Evolutionary conservation across 2,329 filamentous ascomycete genomes (phyloP).

Genomic region (Fusarium sacchari): DNA sequence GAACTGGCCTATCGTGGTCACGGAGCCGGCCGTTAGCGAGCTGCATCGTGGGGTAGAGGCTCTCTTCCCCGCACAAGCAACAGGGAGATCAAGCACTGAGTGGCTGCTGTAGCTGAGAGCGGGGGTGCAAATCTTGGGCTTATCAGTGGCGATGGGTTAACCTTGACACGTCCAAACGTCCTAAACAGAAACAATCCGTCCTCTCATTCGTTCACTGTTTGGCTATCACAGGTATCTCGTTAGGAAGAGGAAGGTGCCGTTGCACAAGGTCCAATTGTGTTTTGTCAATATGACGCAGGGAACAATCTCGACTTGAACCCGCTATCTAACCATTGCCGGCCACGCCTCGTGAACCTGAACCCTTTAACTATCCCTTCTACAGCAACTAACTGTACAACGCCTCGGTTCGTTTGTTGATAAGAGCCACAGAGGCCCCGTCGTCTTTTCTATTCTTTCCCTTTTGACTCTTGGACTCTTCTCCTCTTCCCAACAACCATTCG

Average conservation of each 20-base stretch:
- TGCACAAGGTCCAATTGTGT: slow-evolving; percentile 21
- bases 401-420: slow-evolving; percentile 36
- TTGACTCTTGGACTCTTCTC: background rate
- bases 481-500: background rate
- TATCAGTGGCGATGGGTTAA: slow-evolving; percentile 40
- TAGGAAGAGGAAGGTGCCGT: slow-evolving; percentile 30
- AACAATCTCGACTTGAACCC: slow-evolving; percentile 26
- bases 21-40: slow-evolving; percentile 48
- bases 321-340: slow-evolving; percentile 34
- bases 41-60: slow-evolving; percentile 37
- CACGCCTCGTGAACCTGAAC: slow-evolving; percentile 24
- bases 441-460: background rate
- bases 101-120: background rate
- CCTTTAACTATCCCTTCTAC: slow-evolving; percentile 1
- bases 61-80: slow-evolving; percentile 34
- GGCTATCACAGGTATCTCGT: slow-evolving; percentile 25
- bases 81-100: background rate
- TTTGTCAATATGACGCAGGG: slow-evolving; percentile 30
- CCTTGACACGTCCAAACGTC: slow-evolving; percentile 27
- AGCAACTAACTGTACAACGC: slow-evolving; percentile 10
- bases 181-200: slow-evolving; percentile 8
- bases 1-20: slow-evolving; percentile 33
- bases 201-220: slow-evolving; percentile 26
- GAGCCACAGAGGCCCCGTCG: slow-evolving; percentile 17
- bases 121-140: slow-evolving; percentile 38